Conservation (phyloP, 2,329 filamentous ascomycete species). For the Penicillium freii region DNA sequence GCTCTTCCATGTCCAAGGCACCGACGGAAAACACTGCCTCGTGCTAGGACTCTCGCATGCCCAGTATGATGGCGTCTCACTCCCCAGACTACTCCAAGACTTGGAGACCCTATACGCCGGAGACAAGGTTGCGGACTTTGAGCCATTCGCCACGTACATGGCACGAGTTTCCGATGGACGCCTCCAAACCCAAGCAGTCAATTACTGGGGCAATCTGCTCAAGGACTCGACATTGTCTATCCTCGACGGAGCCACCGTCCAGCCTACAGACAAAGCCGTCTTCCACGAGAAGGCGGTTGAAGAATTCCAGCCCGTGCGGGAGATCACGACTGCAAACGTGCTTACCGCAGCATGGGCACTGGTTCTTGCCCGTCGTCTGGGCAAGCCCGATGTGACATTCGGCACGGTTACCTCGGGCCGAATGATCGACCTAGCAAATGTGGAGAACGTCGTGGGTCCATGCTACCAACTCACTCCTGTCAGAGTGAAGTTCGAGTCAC, state of each 20-base stretch:
- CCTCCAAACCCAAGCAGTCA: slow-evolving; percentile 48
- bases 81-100: slow-evolving; percentile 58
- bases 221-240: slow-evolving; percentile 49
- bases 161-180: slow-evolving; percentile 28
- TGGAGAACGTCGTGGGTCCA: slow-evolving; percentile 59
- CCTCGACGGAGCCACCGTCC: slow-evolving; percentile 16
- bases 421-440: slow-evolving; percentile 53
- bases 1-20: slow-evolving; percentile 50
- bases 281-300: slow-evolving; percentile 24
- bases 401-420: slow-evolving; percentile 64
- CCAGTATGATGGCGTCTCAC: slow-evolving; percentile 65
- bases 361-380: slow-evolving; percentile 54
- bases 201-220: slow-evolving; percentile 54
- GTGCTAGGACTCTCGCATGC: slow-evolving; percentile 61
- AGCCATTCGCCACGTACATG: slow-evolving; percentile 46
- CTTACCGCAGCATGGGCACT: slow-evolving; percentile 64
- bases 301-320: slow-evolving; percentile 48
- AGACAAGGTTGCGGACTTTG: slow-evolving; percentile 27
- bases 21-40: slow-evolving; percentile 38
- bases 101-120: slow-evolving; percentile 53
- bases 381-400: slow-evolving; percentile 56
- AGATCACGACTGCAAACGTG: slow-evolving; percentile 60
- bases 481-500: slow-evolving; percentile 52
- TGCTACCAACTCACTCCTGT: slow-evolving; percentile 57
- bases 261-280: slow-evolving; percentile 25